Evolutionary conservation across 2,329 filamentous ascomycete genomes (phyloP).

Genomic region (Alternaria sp.): DNA sequence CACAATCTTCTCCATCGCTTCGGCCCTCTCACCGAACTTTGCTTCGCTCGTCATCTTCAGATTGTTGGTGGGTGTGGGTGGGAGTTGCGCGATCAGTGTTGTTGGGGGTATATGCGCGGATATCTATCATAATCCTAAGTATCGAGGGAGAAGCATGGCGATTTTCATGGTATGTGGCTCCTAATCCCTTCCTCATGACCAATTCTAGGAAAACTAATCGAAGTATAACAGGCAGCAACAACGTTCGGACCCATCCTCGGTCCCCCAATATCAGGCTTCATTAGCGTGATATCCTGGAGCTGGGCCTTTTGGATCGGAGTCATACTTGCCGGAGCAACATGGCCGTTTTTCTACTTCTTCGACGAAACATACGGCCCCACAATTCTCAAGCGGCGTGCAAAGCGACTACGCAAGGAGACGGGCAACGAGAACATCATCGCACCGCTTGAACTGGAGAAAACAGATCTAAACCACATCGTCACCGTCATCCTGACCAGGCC

Average conservation of each 20-base stretch:
- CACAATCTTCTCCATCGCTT: conserved; percentile 55
- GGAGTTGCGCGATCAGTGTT: conserved; percentile 62
- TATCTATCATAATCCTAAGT: conserved; percentile 63
- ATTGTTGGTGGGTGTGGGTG: conserved; percentile 52
- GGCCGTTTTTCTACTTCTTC: conserved; percentile 66
- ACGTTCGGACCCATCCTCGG: conserved; percentile 70
- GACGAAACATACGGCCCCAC: conserved; percentile 58
- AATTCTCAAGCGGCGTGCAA: conserved; percentile 60
- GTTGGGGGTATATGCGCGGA: conserved; percentile 69
- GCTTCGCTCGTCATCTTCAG: conserved; percentile 53
- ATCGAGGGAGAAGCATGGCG: conserved; percentile 38
- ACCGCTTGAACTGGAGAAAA: conserved; percentile 67
- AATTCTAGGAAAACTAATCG: no score
- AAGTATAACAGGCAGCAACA: conserved; percentile 66
- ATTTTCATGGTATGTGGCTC: conserved; percentile 34
- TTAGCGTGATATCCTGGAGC: conserved; percentile 67
- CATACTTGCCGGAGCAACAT: conserved; percentile 69
- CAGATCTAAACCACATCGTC: conserved; percentile 64
- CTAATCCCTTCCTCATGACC: no score
- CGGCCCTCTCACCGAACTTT: conserved; percentile 53
- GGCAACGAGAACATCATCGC: conserved; percentile 62
- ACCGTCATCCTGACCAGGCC: conserved; percentile 74
- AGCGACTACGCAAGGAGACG: conserved; percentile 62
- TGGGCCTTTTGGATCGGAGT: conserved; percentile 75
- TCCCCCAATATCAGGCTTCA: conserved; percentile 69